A percentile compares a stretch with the other conserved stretches of the same genome.
These are phyloP conservation scores for Sistotremastrum niveocremeum DNA, from an alignment of 768 basidiomycete species.

Conservation along the genomic window DNA sequence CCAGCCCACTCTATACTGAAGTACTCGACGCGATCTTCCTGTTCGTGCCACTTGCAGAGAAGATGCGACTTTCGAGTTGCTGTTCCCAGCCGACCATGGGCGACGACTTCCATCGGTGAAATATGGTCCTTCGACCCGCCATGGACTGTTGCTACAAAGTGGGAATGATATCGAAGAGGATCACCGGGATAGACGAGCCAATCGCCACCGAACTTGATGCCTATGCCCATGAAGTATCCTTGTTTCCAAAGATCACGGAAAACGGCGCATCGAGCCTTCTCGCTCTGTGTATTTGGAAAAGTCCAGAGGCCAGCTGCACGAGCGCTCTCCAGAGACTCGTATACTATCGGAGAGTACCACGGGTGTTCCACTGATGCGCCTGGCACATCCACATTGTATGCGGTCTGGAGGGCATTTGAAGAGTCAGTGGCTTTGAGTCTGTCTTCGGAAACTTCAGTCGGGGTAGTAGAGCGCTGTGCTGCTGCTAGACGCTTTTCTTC, in stretches of 20 bases:
- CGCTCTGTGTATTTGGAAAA: constrained; percentile 50
- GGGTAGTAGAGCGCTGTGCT: constrained; percentile 2
- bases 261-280: constrained; percentile 66
- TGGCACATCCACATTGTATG: constrained; percentile 52
- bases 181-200: constrained; percentile 98
- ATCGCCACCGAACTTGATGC: constrained; percentile 91
- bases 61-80: constrained; percentile 95
- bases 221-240: constrained; percentile 79
- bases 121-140: constrained; percentile 46
- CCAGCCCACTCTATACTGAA: constrained; percentile 85
- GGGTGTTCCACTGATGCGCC: constrained; percentile 44
- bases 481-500: constrained; percentile 32
- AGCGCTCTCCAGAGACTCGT: constrained; percentile 46
- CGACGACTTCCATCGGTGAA: constrained; percentile 86
- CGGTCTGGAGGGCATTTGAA: constrained; percentile 2
- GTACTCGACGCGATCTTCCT: constrained; percentile 50
- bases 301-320: constrained; percentile 60
- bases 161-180: constrained; percentile 91
- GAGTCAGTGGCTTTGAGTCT: constrained; percentile 4
- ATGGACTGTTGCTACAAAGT: constrained; percentile 79
- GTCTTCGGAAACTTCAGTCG: constrained; percentile 12
- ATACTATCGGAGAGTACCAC: constrained; percentile 55
- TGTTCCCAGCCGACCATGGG: constrained; percentile 89
- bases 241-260: constrained; percentile 72
- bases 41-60: constrained; percentile 78